phyloP scores from a whole-genome alignment of 2,329 filamentous ascomycete species.

The Monascus ruber region DNA sequence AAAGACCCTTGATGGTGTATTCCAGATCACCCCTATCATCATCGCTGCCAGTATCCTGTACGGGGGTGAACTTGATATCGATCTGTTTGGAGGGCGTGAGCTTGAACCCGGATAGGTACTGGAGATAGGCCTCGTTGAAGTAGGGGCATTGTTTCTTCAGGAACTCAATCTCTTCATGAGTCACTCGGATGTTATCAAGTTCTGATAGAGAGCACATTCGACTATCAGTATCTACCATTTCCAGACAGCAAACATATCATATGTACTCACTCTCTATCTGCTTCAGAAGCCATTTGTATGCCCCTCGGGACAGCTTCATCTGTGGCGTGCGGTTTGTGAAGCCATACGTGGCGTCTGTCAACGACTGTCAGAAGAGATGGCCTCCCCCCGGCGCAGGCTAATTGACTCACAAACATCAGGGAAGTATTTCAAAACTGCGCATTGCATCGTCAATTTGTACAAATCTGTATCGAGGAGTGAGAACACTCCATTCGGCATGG shows the following conservation, averaged over 20 bases:
- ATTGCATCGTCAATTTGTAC: constrained; percentile 99
- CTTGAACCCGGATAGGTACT: constrained; percentile 70
- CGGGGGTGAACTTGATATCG: constrained; percentile 50
- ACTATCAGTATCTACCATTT: background rate
- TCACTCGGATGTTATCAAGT: constrained; percentile 69
- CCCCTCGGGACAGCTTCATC: constrained; percentile 75
- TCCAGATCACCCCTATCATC: constrained; percentile 62
- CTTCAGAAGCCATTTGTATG: constrained; percentile 71
- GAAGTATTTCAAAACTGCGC: constrained; percentile 86
- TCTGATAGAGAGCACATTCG: constrained; percentile 36
- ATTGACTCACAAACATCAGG: constrained; percentile 45
- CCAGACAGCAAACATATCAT: background rate
- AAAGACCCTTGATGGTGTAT: constrained; percentile 67
- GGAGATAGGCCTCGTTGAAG: constrained; percentile 63
- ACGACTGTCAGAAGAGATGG: background rate
- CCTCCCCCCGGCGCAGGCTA: background rate
- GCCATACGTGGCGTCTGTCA: constrained; percentile 64
- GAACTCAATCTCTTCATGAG: constrained; percentile 67
- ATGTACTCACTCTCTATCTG: constrained; percentile 62
- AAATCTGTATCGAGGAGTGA: constrained; percentile 76
- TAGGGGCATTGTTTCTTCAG: constrained; percentile 71
- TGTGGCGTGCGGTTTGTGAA: constrained; percentile 94
- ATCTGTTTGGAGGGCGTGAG: constrained; percentile 75
- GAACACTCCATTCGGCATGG: constrained; percentile 56
- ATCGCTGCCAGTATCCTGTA: constrained; percentile 48